Base-by-base conservation (phyloP, 768 basidiomycete species). In the Psilocybe sp. region DNA sequence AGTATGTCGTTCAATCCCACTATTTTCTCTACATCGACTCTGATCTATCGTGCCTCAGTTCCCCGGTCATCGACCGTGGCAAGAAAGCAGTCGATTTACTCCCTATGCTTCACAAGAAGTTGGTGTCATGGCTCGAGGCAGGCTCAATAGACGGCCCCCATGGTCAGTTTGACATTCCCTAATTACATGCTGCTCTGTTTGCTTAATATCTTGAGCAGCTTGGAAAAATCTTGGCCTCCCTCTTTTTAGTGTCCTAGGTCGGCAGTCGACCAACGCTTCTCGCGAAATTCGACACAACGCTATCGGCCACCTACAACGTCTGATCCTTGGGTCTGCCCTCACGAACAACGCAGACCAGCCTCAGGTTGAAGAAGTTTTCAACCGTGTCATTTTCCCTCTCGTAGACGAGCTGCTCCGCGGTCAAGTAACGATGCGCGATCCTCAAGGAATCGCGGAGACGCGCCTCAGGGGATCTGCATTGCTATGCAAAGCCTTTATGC, bases 401-500 rank as follows among this genome's bases (percentile, higher is more conserved):
- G 68, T 98, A 28, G 94, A 98, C 54, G 95, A 96, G 56, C 75
- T 99, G 14, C 71, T 98, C 55, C 91, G 89, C 59, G 86, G 90
- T 0, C 85, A 93, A 52, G 81, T 89, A 14, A 83, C 84, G 63
- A 71, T 80, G 44, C 76, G 85, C 18, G 95, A 97, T 64, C 87
- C 90, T 0, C 75, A 80, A 55, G 93, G 92, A 23, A 90, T 98
- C 84, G 81, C 87, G 3, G 96, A 98, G 70, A 95, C 92, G 7
- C 81, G 96, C 3, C 65, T 98, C 32, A 80, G 91, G 23, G 94
- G 89, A 4, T 88, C 87, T 23, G 90, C 88, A n/a, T 70, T 98
- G 49, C 74, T 97, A 32, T 97, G 94, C 78, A 97, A 97, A 71
- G 82, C 85, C 10, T 98, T 99, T 71, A 88, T 98, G 80, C 92